These are phyloP conservation scores for Paramecium tetraurelia DNA, from an alignment of 73 alveolate genomes.

Conservation along the genomic window DNA sequence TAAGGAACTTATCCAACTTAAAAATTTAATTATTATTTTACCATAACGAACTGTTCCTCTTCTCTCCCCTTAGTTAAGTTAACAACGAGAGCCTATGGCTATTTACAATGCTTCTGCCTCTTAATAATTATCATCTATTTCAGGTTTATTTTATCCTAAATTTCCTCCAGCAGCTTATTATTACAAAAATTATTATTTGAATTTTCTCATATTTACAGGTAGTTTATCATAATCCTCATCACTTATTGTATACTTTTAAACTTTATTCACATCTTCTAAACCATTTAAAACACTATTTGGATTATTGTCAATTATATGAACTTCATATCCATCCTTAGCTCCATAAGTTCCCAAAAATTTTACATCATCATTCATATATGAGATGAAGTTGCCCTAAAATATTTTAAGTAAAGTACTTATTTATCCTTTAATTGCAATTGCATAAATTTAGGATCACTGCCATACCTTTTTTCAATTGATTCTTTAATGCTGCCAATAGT, in stretches of 20 bases:
- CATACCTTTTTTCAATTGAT: constrained; percentile 60
- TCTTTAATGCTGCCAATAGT: constrained; percentile 53
- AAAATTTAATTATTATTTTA: background rate
- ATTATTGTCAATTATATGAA: constrained; percentile 76
- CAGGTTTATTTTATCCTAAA: constrained; percentile 66
- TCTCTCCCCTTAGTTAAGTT: constrained; percentile 69
- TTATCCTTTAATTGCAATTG: constrained; percentile 43
- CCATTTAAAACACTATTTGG: constrained; percentile 76
- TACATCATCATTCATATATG: constrained; percentile 41
- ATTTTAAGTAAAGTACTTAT: background rate
- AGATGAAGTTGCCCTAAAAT: constrained; percentile 24
- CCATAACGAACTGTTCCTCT: constrained; percentile 84
- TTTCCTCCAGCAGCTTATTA: constrained; percentile 68
- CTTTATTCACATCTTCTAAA: constrained; percentile 75
- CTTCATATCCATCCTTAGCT: constrained; percentile 62
- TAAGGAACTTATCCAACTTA: constrained; percentile 74
- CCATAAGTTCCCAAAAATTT: constrained; percentile 40
- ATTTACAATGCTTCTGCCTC: constrained; percentile 78
- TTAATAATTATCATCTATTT: constrained; percentile 72
- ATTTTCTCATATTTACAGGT: constrained; percentile 73
- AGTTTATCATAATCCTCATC: constrained; percentile 84
- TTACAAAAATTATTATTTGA: constrained; percentile 73
- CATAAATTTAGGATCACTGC: constrained; percentile 52
- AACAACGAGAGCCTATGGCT: constrained; percentile 74
- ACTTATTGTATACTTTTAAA: constrained; percentile 75